These are phyloP conservation scores for Penicillium sp. DNA, from an alignment of 2,329 filamentous ascomycete species.

Conservation along the genomic window DNA sequence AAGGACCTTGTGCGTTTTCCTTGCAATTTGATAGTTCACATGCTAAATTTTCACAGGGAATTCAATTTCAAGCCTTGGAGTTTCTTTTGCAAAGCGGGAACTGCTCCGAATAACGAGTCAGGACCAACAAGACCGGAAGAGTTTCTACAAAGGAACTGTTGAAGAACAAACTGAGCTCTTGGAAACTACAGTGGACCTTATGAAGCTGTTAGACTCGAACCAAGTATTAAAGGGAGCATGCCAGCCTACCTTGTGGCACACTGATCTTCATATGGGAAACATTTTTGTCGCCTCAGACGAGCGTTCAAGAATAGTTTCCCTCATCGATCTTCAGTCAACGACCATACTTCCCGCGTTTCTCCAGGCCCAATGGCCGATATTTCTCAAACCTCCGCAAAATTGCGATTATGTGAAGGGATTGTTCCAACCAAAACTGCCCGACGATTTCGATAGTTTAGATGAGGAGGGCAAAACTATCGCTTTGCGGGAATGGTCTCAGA, in stretches of 20 bases:
- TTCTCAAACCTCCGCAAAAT: slow-evolving; percentile 22
- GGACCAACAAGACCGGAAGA: neutral
- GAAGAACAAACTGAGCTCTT: slow-evolving; percentile 14
- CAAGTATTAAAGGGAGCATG: slow-evolving; percentile 4
- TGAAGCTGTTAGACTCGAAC: slow-evolving; percentile 17
- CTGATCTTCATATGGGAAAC: slow-evolving; percentile 33
- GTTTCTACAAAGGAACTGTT: slow-evolving; percentile 9
- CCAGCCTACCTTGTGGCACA: slow-evolving; percentile 25
- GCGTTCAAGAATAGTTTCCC: slow-evolving; percentile 16
- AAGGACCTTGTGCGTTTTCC: slow-evolving; percentile 15
- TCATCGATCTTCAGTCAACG: slow-evolving; percentile 29
- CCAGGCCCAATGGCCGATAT: slow-evolving; percentile 28
- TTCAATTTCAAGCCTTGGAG: slow-evolving; percentile 13
- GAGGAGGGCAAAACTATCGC: slow-evolving; percentile 17
- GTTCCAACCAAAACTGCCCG: slow-evolving; percentile 14
- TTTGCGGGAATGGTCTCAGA: slow-evolving; percentile 17
- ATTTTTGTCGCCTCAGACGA: slow-evolving; percentile 25
- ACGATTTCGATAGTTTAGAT: slow-evolving; percentile 15
- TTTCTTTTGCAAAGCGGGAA: slow-evolving; percentile 18
- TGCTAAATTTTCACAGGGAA: slow-evolving; percentile 15
- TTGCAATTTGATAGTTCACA: neutral
- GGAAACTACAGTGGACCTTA: slow-evolving; percentile 9
- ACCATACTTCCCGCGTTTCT: slow-evolving; percentile 29
- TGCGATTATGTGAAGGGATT: slow-evolving; percentile 21
- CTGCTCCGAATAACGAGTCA: slow-evolving; percentile 12